A percentile compares a stretch with the other conserved stretches of the same genome.
These are phyloP conservation scores for Bruguiera hainesii DNA, from an alignment of 441 rosid genomes.

Conservation along the genomic window DNA sequence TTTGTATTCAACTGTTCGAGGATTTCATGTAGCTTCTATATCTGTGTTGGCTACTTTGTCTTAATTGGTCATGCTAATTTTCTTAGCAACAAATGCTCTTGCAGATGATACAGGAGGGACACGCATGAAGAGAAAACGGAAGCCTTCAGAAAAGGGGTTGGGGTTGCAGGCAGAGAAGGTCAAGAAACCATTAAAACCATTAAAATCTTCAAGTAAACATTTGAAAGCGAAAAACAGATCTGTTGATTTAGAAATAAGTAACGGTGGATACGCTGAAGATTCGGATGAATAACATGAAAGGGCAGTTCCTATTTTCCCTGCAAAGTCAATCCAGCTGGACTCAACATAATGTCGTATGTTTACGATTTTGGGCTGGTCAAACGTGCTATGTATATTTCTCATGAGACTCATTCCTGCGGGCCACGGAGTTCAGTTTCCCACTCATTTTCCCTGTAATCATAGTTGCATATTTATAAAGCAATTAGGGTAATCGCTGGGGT, in stretches of 20 bases:
- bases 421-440: too few relatives aligned
- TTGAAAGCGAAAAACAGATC: constrained; percentile 58
- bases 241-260: constrained; percentile 41
- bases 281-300: constrained; percentile 35
- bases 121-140: constrained; percentile 68
- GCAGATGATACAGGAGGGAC: constrained; percentile 79
- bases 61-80: not conserved
- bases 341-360: too few relatives aligned
- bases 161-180: constrained; percentile 95
- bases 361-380: too few relatives aligned
- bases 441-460: too few relatives aligned
- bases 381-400: too few relatives aligned
- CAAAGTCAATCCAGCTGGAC: too few relatives aligned
- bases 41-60: constrained; percentile 11
- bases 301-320: too few relatives aligned
- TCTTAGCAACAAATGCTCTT: constrained; percentile 15
- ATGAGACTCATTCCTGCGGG: too few relatives aligned
- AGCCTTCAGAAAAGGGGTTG: constrained; percentile 94
- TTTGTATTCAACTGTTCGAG: not conserved
- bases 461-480: too few relatives aligned
- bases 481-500: too few relatives aligned
- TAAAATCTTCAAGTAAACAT: constrained; percentile 50
- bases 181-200: constrained; percentile 60
- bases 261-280: constrained; percentile 46
- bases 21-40: constrained; percentile 4